Evolutionary conservation across 2,329 filamentous ascomycete species (phyloP), one percentile per base, ranked within the genome.

Genomic region (Paecilomyces variotii): DNA sequence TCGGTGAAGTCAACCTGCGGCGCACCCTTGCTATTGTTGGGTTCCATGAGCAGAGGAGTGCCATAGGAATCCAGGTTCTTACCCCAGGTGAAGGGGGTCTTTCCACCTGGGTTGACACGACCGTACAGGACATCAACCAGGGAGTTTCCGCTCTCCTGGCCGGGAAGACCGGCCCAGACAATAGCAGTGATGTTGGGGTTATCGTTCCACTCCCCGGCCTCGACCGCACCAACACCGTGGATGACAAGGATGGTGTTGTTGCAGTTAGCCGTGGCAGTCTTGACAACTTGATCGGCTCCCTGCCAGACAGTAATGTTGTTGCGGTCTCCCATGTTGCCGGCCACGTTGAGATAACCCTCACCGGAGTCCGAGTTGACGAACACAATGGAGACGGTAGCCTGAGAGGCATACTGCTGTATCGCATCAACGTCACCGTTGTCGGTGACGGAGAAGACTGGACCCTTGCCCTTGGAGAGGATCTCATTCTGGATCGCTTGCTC

Each of bases 221-320:
- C 77, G 3, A 95, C 89, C 0, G 92, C 85, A 0, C 91, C 91
- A 2, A 87, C 84, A 1, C 89, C 91, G 78, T 97, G 93, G 60
- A 97, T 87, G 59, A 97, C 85, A 14, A 97, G 90, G 60, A 97
- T 88, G 11, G 91, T 96, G 81, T 97, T 96, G 77, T 87, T 86
- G 80, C 88, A 92, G 61, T 85, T 71, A 6, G 85, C 80, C 0
- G 90, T 86, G 10, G 96, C 90, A 54, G 88, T 91, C 74, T 88
- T 83, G 75, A 97, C 89, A 57, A 97, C 77, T 0, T 82, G 80
- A 56, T 97, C 91, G 49, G 90, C 92, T 59, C 86, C 82, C 60
- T 87, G 81, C 93, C 93, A 97, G 0, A 96, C 80, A 0, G 91
- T 96, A 39, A 99, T 80, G 76, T 99, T 97, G 68, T 92, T 91